Percentiles rank a stretch among this genome's conserved stretches.
Evolutionary conservation across 2,329 filamentous ascomycete genomes (phyloP).

Genomic region (Hypoxylon sp.): DNA sequence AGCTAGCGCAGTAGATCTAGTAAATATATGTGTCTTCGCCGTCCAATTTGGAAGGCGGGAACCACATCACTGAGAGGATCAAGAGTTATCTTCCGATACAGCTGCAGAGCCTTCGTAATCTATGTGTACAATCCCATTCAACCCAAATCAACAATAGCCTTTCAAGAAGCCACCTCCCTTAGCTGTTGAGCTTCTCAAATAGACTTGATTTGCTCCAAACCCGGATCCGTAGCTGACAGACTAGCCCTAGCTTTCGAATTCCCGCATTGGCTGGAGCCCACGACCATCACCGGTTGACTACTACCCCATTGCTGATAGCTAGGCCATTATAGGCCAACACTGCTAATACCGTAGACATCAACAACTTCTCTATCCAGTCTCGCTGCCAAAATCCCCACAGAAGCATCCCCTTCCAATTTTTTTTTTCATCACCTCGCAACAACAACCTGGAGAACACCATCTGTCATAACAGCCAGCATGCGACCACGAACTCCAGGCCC

Average conservation of each 20-base stretch:
- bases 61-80: too few relatives aligned
- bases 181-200: neutral
- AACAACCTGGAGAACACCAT: neutral
- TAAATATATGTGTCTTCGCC: too few relatives aligned
- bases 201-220: neutral
- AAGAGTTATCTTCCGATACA: too few relatives aligned
- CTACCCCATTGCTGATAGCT: neutral
- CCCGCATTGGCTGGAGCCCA: neutral
- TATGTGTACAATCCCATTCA: too few relatives aligned
- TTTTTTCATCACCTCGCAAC: neutral
- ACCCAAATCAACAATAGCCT: too few relatives aligned
- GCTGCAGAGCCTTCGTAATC: too few relatives aligned
- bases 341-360: neutral
- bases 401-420: neutral
- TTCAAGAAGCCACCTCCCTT: too few relatives aligned
- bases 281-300: too few relatives aligned
- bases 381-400: neutral
- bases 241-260: neutral
- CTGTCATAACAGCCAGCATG: neutral
- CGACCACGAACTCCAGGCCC: neutral
- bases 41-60: too few relatives aligned
- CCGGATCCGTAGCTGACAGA: neutral
- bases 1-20: too few relatives aligned
- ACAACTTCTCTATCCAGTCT: neutral
- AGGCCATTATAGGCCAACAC: neutral